phyloP scores from a whole-genome alignment of 2,329 filamentous ascomycete genomes.

The Beauveria sp. region DNA sequence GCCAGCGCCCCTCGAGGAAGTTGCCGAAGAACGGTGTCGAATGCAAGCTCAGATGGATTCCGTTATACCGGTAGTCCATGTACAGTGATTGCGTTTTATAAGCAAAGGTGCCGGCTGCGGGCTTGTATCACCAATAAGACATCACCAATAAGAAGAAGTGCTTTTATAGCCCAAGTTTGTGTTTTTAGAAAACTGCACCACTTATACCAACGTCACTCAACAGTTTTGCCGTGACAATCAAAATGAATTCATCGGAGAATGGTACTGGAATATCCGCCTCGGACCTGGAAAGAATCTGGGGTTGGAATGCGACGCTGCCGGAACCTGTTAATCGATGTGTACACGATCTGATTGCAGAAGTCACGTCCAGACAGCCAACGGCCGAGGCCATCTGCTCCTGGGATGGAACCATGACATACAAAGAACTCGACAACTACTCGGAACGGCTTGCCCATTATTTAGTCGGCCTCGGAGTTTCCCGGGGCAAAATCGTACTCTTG shows the following conservation, averaged over 20 bases:
- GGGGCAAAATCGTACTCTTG: slow-evolving; percentile 17
- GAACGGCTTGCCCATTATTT: slow-evolving; percentile 13
- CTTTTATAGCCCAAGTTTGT: background rate
- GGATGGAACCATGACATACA: slow-evolving; percentile 35
- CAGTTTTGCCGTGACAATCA: background rate
- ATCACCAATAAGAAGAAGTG: background rate
- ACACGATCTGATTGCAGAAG: slow-evolving; percentile 32
- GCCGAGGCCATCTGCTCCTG: slow-evolving; percentile 33
- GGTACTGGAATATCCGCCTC: background rate
- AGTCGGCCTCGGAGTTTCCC: slow-evolving; percentile 17
- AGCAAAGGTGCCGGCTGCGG: background rate
- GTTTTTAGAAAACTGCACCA: background rate
- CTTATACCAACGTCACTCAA: background rate
- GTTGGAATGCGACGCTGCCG: slow-evolving; percentile 13
- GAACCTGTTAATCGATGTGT: slow-evolving; percentile 23
- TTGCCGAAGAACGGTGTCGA: background rate
- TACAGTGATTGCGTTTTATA: background rate
- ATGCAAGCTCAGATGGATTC: background rate
- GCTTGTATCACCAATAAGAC: background rate
- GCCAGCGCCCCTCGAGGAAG: background rate
- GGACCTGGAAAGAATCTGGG: background rate
- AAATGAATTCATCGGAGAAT: background rate
- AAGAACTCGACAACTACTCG: slow-evolving; percentile 23
- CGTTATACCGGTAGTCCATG: background rate
- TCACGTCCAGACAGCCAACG: slow-evolving; percentile 23